Percentiles rank a stretch among this genome's conserved stretches.
These are phyloP conservation scores for Exutisphaerella laricina DNA, from an alignment of 2,329 filamentous ascomycete species.

Conservation along the genomic window DNA sequence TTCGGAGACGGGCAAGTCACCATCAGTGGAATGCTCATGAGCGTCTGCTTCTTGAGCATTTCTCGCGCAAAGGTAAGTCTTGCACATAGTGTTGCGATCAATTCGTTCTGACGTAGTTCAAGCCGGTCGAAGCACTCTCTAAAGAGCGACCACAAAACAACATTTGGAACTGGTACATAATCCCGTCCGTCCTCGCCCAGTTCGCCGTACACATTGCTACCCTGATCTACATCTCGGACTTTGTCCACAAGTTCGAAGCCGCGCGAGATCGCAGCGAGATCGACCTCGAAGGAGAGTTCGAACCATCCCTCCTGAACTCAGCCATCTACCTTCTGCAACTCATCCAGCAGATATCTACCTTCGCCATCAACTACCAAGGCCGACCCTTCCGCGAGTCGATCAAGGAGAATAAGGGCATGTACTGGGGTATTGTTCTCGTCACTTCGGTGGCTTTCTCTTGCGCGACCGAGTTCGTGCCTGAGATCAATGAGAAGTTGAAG, in stretches of 20 bases:
- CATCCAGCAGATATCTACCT: slow-evolving; percentile 98
- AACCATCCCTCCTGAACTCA: slow-evolving; percentile 88
- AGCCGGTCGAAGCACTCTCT: slow-evolving; percentile 86
- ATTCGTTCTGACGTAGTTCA: slow-evolving; percentile 27
- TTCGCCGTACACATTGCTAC: slow-evolving; percentile 94
- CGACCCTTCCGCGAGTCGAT: slow-evolving; percentile 95
- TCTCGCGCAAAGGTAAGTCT: slow-evolving; percentile 74
- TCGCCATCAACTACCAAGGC: slow-evolving; percentile 99
- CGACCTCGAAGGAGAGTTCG: slow-evolving; percentile 91
- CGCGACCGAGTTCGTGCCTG: slow-evolving; percentile 90
- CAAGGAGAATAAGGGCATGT: slow-evolving; percentile 95
- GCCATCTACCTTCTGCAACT: slow-evolving; percentile 95
- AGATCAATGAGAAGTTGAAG: slow-evolving; percentile 88
- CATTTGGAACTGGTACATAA: slow-evolving; percentile 99
- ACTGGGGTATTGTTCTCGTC: slow-evolving; percentile 88
- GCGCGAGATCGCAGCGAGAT: slow-evolving; percentile 53
- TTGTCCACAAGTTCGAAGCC: slow-evolving; percentile 78
- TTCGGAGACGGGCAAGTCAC: slow-evolving; percentile 98
- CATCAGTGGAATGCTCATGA: slow-evolving; percentile 99
- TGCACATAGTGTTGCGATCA: neutral
- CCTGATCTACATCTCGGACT: slow-evolving; percentile 86
- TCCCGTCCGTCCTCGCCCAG: slow-evolving; percentile 92
- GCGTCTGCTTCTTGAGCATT: slow-evolving; percentile 96
- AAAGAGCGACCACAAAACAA: slow-evolving; percentile 97
- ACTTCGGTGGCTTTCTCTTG: slow-evolving; percentile 88